Conservation (phyloP, 352 stramenopile genomes). For the Pythium grandisporangium region DNA sequence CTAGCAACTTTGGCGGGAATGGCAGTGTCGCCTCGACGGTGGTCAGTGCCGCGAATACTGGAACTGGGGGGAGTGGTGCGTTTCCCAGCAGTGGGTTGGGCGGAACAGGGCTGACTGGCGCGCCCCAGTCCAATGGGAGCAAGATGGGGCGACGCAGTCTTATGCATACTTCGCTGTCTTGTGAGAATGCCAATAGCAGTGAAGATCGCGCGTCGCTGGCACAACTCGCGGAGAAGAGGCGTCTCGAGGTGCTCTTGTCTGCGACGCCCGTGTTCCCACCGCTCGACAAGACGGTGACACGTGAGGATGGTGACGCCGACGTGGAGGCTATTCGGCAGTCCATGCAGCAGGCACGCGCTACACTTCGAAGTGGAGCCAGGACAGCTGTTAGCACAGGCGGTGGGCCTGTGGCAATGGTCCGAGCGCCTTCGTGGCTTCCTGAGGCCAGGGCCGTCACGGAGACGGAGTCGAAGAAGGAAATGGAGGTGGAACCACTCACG, state of each 20-base stretch:
- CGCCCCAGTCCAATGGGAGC: too few relatives aligned
- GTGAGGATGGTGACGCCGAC: conserved; percentile 23
- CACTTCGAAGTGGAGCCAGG: too few relatives aligned
- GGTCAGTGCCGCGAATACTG: too few relatives aligned
- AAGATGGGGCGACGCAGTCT: too few relatives aligned
- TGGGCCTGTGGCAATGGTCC: too few relatives aligned
- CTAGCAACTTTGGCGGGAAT: too few relatives aligned
- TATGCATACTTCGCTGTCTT: conserved; percentile 9
- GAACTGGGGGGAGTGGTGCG: neutral
- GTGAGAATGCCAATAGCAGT: neutral
- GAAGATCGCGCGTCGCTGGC: conserved; percentile 15
- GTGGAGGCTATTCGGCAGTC: conserved; percentile 22
- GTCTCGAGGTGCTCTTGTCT: conserved; percentile 36
- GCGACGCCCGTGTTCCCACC: conserved; percentile 37
- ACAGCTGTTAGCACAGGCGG: too few relatives aligned
- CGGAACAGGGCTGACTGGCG: neutral
- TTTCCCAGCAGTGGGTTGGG: neutral
- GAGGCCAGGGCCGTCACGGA: too few relatives aligned
- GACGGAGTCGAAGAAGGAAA: neutral
- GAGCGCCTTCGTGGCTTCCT: too few relatives aligned
- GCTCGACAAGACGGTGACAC: conserved; percentile 22
- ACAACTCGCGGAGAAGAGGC: conserved; percentile 41
- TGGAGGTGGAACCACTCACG: neutral
- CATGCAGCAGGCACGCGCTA: too few relatives aligned
- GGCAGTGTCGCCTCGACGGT: conserved; percentile 1